Percentiles rank a stretch among this genome's conserved stretches.
Evolutionary conservation across 257 asterid species (phyloP).

Genomic region (Striga asiatica): DNA sequence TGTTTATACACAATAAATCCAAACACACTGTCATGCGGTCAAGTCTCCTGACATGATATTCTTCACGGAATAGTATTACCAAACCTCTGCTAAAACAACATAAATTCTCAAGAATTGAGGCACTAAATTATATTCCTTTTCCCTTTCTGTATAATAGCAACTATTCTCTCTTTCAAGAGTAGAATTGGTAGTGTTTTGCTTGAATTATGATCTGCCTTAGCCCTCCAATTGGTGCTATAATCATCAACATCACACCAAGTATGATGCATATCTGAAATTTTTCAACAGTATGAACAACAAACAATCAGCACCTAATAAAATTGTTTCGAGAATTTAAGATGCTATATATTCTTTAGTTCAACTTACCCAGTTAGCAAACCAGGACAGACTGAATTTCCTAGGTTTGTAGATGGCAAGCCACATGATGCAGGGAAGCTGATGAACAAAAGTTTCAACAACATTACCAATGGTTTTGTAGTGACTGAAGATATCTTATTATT

Average conservation of each 20-base stretch:
- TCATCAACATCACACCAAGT: conserved; percentile 29
- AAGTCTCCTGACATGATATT: neutral
- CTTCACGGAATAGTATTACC: neutral
- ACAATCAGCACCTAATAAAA: neutral
- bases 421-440: conserved; percentile 73
- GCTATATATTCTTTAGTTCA: neutral
- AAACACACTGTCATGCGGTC: neutral
- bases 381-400: conserved; percentile 44
- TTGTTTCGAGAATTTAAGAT: neutral
- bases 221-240: conserved; percentile 47
- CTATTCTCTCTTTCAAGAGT: no score
- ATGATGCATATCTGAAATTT: conserved; percentile 29
- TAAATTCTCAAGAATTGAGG: no score
- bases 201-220: conserved; percentile 29
- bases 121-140: no score
- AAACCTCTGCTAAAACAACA: no score
- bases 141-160: no score
- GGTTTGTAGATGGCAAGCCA: conserved; percentile 75
- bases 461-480: neutral
- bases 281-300: conserved; percentile 2
- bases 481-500: neutral
- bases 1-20: conserved; percentile 17
- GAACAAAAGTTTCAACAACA: neutral
- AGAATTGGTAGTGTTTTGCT: conserved; percentile 32
- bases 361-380: conserved; percentile 64